Conservation (phyloP, 1,284 basidiomycete species). For the Puccinia novopanici region DNA sequence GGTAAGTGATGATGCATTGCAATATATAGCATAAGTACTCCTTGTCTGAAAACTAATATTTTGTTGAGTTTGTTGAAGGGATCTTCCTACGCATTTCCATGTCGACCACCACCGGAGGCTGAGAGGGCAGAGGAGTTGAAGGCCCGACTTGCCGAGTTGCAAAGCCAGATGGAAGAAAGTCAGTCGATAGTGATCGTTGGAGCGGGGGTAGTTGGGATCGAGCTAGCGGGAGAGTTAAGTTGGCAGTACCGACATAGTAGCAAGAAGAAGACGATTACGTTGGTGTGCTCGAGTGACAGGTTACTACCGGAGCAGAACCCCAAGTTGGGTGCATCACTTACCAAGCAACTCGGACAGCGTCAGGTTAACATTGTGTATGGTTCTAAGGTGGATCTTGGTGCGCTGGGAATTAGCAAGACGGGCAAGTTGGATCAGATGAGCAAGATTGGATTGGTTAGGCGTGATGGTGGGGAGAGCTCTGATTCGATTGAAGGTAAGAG, state of each 20-base stretch:
- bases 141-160: background rate
- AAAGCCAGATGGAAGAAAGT: constrained; percentile 1
- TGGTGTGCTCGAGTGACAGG: constrained; percentile 24
- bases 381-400: constrained; percentile 20
- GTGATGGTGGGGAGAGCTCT: background rate
- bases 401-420: constrained; percentile 29
- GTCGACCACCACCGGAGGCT: constrained; percentile 21
- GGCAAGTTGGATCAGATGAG: constrained; percentile 35
- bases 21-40: background rate
- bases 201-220: constrained; percentile 42
- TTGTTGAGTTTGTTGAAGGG: constrained; percentile 23
- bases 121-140: constrained; percentile 24
- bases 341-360: constrained; percentile 19
- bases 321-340: constrained; percentile 23
- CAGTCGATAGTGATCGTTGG: constrained; percentile 43
- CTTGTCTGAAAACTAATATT: background rate
- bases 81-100: constrained; percentile 39
- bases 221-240: constrained; percentile 45
- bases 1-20: constrained; percentile 5
- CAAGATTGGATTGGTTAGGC: constrained; percentile 4
- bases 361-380: constrained; percentile 36
- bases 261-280: constrained; percentile 38
- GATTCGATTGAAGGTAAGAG: constrained; percentile 22
- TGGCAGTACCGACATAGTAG: constrained; percentile 17
- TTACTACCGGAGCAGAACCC: constrained; percentile 26